These are phyloP conservation scores for Ramichloridium luteum DNA, from an alignment of 2,329 filamentous ascomycete species.

Conservation along the genomic window DNA sequence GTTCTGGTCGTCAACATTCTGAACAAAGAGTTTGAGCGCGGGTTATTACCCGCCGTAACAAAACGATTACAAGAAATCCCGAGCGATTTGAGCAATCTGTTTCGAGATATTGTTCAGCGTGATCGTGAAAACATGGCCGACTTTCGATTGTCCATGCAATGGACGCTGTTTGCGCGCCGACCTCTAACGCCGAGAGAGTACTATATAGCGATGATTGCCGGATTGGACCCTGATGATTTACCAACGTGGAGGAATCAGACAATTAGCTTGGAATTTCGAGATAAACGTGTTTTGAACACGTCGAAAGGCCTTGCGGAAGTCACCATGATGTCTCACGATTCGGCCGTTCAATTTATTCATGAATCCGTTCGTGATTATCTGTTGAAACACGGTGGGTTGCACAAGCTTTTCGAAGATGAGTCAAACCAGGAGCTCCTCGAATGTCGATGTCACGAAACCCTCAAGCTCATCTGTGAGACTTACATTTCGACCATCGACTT, in stretches of 20 bases:
- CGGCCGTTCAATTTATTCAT: slow-evolving; percentile 42
- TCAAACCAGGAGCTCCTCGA: too few relatives aligned
- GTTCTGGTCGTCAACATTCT: slow-evolving; percentile 36
- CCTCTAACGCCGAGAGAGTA: slow-evolving; percentile 35
- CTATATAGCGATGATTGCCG: slow-evolving; percentile 32
- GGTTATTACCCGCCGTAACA: slow-evolving; percentile 21
- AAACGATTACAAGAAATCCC: slow-evolving; percentile 30
- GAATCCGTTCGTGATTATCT: slow-evolving; percentile 41
- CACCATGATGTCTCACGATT: slow-evolving; percentile 17
- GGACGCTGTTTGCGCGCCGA: slow-evolving; percentile 39
- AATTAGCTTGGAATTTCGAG: slow-evolving; percentile 23
- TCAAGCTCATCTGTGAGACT: too few relatives aligned
- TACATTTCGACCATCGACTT: too few relatives aligned
- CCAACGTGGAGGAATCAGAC: too few relatives aligned
- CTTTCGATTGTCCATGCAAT: slow-evolving; percentile 38
- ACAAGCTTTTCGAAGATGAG: too few relatives aligned
- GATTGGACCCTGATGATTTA: slow-evolving; percentile 9
- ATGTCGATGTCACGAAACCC: too few relatives aligned
- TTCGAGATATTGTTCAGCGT: slow-evolving; percentile 38
- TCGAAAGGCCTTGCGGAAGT: slow-evolving; percentile 43
- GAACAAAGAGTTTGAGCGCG: slow-evolving; percentile 29
- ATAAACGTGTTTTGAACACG: slow-evolving; percentile 25
- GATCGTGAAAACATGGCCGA: slow-evolving; percentile 32
- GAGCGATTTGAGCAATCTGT: slow-evolving; percentile 34
- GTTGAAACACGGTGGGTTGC: slow-evolving; percentile 25